Percentiles rank a stretch among this genome's conserved stretches.
Evolutionary conservation across 768 basidiomycete genomes (phyloP).

Genomic region (Calocybe indica): DNA sequence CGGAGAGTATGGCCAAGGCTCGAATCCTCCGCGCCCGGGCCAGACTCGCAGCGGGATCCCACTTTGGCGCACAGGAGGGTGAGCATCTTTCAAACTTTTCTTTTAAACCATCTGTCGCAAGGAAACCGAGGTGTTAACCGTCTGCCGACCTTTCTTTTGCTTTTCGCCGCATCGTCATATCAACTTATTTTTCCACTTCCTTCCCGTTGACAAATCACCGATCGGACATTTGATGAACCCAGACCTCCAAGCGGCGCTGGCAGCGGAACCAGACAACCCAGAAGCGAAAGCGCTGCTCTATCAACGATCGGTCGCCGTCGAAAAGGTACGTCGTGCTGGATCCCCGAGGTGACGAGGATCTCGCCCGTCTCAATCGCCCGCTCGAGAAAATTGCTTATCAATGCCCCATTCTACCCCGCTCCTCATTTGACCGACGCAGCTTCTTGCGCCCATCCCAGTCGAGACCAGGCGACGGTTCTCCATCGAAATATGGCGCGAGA

Average conservation of each 20-base stretch:
- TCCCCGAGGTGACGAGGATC: too few relatives aligned
- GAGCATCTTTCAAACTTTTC: constrained; percentile 7
- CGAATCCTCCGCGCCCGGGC: constrained; percentile 63
- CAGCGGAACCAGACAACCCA: constrained; percentile 60
- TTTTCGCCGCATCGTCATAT: background rate
- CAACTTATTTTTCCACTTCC: background rate
- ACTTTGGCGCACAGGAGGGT: constrained; percentile 65
- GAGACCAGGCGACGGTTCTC: constrained; percentile 50
- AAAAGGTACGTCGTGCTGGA: constrained; percentile 38
- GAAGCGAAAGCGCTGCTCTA: constrained; percentile 60
- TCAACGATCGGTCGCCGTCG: constrained; percentile 47
- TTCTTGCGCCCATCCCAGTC: constrained; percentile 32
- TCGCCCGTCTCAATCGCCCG: too few relatives aligned
- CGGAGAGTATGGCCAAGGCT: constrained; percentile 50
- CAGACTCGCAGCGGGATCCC: constrained; percentile 53
- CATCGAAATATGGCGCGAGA: constrained; percentile 67
- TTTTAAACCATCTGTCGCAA: background rate
- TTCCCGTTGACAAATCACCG: too few relatives aligned
- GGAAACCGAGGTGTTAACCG: too few relatives aligned
- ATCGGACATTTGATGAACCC: constrained; percentile 6
- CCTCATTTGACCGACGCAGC: constrained; percentile 13
- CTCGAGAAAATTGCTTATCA: too few relatives aligned
- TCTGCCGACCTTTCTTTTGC: too few relatives aligned
- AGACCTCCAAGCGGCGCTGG: constrained; percentile 66
- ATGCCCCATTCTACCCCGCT: background rate